These are phyloP conservation scores for Ramaria rubella DNA, from an alignment of 768 basidiomycete genomes.

Conservation along the genomic window DNA sequence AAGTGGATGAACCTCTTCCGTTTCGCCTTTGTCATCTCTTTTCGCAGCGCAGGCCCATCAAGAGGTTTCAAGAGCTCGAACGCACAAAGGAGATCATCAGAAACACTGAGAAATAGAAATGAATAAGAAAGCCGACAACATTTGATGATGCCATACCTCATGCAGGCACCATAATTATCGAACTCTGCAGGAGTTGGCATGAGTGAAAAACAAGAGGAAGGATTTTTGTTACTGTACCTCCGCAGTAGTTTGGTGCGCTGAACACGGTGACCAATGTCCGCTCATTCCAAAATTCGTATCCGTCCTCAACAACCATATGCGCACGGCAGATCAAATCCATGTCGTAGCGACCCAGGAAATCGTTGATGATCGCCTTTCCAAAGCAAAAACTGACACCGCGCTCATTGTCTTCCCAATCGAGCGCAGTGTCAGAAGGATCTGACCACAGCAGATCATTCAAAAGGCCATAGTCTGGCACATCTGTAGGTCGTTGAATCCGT, in stretches of 20 bases:
- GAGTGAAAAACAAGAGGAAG: constrained; percentile 16
- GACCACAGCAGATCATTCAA: constrained; percentile 97
- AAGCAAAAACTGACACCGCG: constrained; percentile 99
- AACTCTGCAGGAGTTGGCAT: constrained; percentile 50
- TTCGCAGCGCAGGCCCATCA: constrained; percentile 88
- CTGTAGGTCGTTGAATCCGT: constrained; percentile 94
- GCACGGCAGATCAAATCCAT: constrained; percentile 99
- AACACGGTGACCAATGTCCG: constrained; percentile 97
- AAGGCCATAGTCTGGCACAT: constrained; percentile 96
- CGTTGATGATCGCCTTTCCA: constrained; percentile 94
- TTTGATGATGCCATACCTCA: constrained; percentile 53
- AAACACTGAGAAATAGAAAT: constrained; percentile 51
- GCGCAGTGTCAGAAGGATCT: constrained; percentile 94
- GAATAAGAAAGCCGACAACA: constrained; percentile 3
- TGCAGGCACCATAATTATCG: constrained; percentile 92
- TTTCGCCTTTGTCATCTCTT: constrained; percentile 98
- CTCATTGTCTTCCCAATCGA: constrained; percentile 99
- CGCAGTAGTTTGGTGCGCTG: constrained; percentile 95
- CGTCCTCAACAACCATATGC: constrained; percentile 99
- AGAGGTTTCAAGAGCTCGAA: constrained; percentile 96
- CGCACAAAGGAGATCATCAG: constrained; percentile 94
- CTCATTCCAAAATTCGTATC: constrained; percentile 99
- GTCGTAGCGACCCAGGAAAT: constrained; percentile 90
- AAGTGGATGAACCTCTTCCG: constrained; percentile 73
- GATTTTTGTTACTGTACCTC: constrained; percentile 54